Evolutionary conservation across 176 grass and related monocot species (phyloP), one percentile per base, ranked within the genome.

Genomic region (Saccharum spontaneum): DNA sequence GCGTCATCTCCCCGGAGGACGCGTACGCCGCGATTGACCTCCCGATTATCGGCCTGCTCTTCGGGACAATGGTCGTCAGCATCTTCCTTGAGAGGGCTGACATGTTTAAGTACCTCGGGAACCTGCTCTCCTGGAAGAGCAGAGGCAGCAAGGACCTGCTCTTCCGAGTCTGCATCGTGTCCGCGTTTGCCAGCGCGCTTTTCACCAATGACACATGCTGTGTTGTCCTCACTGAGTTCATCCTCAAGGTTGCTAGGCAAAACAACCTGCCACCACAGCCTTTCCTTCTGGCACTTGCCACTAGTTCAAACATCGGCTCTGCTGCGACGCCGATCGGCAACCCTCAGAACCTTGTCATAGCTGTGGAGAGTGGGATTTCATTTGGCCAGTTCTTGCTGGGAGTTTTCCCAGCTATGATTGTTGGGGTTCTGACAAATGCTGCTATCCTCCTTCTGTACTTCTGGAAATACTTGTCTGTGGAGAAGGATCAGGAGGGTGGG

Each of bases 191-290:
- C 16, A 92, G 90, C 22, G 88, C 93, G 0, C 81, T 95, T 15
- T 95, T 95, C 77, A 95, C 93, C 67, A 95, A 95, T 10, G 93
- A 95, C 73, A 95, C 93, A 17, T 89, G 90, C 67, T 95, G 93
- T 73, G 93, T 95, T 28, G 93, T 95, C 18, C 93, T 95, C 86
- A 95, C 93, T 22, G 93, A 95, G 54, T 95, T 92, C 80, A 90
- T 95, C 61, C 93, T 95, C 38, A 95, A 95, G 78, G 78, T 95
- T 20, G 93, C 93, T 0, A 79, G 93, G 49, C 93, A 95, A 84
- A 95, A 95, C 84, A 95, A 92, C 77, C 88, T 95, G 31, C 90
- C 90, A 3, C 93, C 93, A 16, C 90, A 95, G 80, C 93, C 93
- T 0, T 95, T 92, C 36, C 73, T 95, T 8, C 68, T 92, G 0